Percentiles rank a stretch among this genome's conserved stretches.
Evolutionary conservation across 805 yeast species (phyloP).

Genomic region (Yarrowia sp.): DNA sequence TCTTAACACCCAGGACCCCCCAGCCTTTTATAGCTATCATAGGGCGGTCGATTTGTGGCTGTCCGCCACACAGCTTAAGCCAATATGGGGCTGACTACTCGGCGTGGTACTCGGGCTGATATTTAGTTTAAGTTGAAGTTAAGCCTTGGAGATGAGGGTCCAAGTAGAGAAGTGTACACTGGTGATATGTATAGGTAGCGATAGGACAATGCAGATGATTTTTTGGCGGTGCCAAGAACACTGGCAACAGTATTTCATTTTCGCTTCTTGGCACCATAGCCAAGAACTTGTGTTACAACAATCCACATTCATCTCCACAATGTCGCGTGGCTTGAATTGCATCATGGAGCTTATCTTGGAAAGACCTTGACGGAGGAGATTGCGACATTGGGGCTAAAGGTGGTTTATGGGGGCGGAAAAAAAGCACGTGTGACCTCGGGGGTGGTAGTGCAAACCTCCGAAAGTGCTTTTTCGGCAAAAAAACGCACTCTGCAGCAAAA

Average conservation of each 20-base stretch:
- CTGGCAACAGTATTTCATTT: background rate
- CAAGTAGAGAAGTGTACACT: background rate
- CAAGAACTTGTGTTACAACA: background rate
- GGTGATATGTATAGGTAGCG: background rate
- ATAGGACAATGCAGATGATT: background rate
- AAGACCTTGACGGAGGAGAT: background rate
- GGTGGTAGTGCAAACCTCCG: no score
- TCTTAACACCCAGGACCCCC: background rate
- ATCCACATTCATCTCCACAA: background rate
- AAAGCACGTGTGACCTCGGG: background rate
- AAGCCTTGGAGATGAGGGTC: background rate
- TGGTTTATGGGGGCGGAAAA: background rate
- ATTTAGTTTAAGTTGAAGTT: slow-evolving; percentile 1
- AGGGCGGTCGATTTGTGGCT: background rate
- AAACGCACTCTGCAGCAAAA: background rate
- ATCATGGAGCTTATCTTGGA: slow-evolving; percentile 20
- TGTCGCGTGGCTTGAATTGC: slow-evolving; percentile 26
- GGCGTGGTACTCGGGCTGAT: slow-evolving; percentile 2
- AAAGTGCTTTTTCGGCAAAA: background rate
- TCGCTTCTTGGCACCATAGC: background rate
- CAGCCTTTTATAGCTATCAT: background rate
- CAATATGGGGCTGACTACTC: slow-evolving; percentile 13
- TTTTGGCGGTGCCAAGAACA: background rate
- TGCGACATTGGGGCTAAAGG: slow-evolving; percentile 22
- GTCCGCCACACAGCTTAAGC: slow-evolving; percentile 10